Conservation (phyloP, 75 land plant genomes). For the Chamaecyparis obtusa region DNA sequence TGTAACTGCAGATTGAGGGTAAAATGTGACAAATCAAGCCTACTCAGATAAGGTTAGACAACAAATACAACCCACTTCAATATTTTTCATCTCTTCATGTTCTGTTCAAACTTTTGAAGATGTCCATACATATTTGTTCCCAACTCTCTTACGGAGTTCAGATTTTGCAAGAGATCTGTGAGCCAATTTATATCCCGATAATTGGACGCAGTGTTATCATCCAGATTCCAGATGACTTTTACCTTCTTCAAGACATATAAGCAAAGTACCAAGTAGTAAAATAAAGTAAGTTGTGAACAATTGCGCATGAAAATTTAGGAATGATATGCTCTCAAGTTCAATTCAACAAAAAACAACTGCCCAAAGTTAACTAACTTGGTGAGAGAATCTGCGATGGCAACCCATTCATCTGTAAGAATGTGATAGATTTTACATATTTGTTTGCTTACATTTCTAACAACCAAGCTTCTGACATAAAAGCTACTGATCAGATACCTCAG, state of each 20-base stretch:
- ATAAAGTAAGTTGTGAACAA: background rate
- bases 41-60: background rate
- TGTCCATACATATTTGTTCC: background rate
- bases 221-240: background rate
- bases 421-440: background rate
- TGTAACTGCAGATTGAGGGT: background rate
- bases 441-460: background rate
- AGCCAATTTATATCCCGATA: background rate
- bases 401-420: background rate
- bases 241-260: background rate
- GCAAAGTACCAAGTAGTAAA: background rate
- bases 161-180: background rate
- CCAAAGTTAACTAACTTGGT: background rate
- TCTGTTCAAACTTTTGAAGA: background rate
- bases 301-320: background rate
- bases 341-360: background rate
- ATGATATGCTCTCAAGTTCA: background rate
- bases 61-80: background rate
- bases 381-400: background rate
- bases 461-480: background rate
- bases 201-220: background rate
- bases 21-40: background rate
- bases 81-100: background rate
- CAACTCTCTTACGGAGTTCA: background rate
- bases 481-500: background rate